Evolutionary conservation across 306 rosid genomes (phyloP).

Genomic region (Citrullus mucosospermus): DNA sequence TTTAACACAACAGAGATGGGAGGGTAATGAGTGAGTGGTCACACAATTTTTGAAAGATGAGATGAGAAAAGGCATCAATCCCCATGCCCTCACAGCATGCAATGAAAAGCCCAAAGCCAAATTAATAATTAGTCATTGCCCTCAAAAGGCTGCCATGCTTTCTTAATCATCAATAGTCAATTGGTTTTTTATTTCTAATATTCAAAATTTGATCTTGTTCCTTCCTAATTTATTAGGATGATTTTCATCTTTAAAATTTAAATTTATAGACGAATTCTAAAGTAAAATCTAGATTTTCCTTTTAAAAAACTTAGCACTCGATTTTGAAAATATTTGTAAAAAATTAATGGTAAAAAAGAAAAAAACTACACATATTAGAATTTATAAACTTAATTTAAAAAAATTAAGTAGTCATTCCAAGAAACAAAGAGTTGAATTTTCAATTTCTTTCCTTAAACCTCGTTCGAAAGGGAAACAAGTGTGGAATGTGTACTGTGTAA

Average conservation of each 20-base stretch:
- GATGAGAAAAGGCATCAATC: not conserved
- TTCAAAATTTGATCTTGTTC: no score
- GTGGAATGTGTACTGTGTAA: not conserved
- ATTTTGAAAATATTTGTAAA: no score
- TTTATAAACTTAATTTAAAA: no score
- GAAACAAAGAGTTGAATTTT: not conserved
- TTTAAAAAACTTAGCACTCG: no score
- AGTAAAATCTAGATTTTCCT: no score
- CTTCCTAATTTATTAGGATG: no score
- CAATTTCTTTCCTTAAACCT: not conserved
- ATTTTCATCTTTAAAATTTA: no score
- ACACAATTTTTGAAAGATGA: not conserved
- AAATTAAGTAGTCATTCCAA: no score
- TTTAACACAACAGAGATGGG: not conserved
- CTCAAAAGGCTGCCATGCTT: not conserved
- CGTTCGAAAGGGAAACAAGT: not conserved
- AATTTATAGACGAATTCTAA: no score
- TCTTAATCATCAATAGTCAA: not conserved
- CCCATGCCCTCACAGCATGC: conserved; percentile 2
- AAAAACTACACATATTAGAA: no score
- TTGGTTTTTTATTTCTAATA: no score
- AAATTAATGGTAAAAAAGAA: no score
- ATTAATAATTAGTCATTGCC: not conserved
- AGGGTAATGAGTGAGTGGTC: not conserved
- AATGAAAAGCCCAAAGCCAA: not conserved